Conservation (phyloP, 257 asterid genomes). For the Solanum medicagineum region DNA sequence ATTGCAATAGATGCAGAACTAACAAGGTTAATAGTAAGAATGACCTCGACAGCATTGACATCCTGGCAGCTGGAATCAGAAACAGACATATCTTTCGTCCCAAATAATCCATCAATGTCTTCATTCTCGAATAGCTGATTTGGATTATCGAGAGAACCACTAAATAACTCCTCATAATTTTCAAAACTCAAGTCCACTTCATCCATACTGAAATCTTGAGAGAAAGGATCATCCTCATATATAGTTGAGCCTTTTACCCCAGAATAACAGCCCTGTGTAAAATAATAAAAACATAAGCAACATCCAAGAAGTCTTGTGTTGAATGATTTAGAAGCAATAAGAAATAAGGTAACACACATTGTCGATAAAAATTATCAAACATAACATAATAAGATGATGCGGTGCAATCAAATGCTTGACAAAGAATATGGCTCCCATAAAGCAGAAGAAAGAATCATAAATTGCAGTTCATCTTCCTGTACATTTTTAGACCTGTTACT, state of each 20-base stretch:
- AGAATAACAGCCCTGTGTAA: slow-evolving; percentile 36
- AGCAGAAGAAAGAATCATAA: background rate
- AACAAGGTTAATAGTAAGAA: background rate
- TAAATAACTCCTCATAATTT: slow-evolving; percentile 66
- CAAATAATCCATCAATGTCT: slow-evolving; percentile 55
- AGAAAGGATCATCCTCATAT: slow-evolving; percentile 32
- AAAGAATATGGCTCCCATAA: background rate
- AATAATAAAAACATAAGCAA: slow-evolving; percentile 2
- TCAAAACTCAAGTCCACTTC: slow-evolving; percentile 57
- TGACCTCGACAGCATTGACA: slow-evolving; percentile 3
- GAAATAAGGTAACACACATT: background rate
- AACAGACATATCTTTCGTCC: slow-evolving; percentile 31
- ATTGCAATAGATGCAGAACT: background rate
- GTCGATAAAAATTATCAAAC: background rate
- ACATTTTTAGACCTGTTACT: background rate
- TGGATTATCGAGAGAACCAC: slow-evolving; percentile 36
- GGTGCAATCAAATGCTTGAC: background rate
- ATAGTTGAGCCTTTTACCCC: slow-evolving; percentile 30
- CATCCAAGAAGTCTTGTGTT: background rate
- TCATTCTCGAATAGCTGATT: slow-evolving; percentile 41
- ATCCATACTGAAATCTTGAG: slow-evolving; percentile 48
- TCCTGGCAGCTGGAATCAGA: slow-evolving; percentile 41
- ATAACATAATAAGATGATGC: background rate
- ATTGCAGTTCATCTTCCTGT: background rate
- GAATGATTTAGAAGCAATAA: background rate